Evolutionary conservation across 306 rosid genomes (phyloP).

Genomic region (Medicago lupulina): DNA sequence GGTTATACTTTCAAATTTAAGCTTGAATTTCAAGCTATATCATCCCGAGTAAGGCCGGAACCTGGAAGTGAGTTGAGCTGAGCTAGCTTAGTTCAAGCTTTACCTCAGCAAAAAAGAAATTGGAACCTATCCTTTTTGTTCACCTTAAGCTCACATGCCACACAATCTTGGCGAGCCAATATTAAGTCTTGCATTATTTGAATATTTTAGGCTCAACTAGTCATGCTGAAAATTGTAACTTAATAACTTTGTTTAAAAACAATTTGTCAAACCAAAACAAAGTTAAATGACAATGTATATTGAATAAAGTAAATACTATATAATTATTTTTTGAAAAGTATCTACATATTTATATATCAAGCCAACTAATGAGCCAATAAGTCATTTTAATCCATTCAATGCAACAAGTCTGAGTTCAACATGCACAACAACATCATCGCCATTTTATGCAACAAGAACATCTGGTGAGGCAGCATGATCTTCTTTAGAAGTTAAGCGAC

Average conservation of each 20-base stretch:
- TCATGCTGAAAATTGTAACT: neutral
- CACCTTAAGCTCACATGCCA: neutral
- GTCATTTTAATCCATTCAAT: neutral
- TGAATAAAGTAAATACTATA: neutral
- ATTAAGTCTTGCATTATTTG: neutral
- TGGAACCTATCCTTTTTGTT: neutral
- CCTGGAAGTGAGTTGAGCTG: neutral
- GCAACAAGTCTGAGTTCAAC: too few relatives aligned
- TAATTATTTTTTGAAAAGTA: neutral
- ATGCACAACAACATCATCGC: too few relatives aligned
- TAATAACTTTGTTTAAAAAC: neutral
- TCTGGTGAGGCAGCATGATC: neutral
- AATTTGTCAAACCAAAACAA: neutral
- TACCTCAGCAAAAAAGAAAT: neutral
- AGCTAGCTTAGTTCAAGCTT: slow-evolving; percentile 26
- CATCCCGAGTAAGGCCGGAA: slow-evolving; percentile 19
- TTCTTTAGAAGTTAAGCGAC: slow-evolving; percentile 16
- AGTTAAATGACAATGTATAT: neutral
- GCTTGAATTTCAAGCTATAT: slow-evolving; percentile 35
- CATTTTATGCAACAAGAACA: slow-evolving; percentile 8
- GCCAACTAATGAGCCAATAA: neutral
- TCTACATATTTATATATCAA: neutral
- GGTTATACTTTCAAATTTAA: slow-evolving; percentile 29
- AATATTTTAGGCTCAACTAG: slow-evolving; percentile 4
- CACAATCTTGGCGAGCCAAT: neutral